phyloP scores from a whole-genome alignment of 495 filamentous ascomycete species.

The Glutinoglossum americanum region DNA sequence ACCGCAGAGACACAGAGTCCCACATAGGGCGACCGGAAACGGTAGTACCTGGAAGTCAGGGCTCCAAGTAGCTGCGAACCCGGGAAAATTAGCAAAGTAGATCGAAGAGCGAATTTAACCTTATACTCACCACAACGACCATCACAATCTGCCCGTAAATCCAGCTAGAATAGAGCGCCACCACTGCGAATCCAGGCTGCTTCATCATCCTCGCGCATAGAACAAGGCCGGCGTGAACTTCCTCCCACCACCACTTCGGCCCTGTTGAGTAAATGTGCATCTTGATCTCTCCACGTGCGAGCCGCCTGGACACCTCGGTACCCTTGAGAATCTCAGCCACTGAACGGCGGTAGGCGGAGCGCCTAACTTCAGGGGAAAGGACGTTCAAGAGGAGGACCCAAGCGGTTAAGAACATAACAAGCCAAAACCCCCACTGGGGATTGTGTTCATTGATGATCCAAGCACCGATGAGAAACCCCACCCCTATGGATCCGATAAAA shows the following conservation, averaged over 20 bases:
- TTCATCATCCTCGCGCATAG: constrained; percentile 42
- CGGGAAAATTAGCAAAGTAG: background rate
- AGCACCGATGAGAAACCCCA: constrained; percentile 49
- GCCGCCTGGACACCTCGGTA: constrained; percentile 28
- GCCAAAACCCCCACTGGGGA: constrained; percentile 54
- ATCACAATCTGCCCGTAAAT: constrained; percentile 52
- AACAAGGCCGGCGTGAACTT: constrained; percentile 46
- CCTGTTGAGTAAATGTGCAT: constrained; percentile 47
- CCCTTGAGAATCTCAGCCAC: constrained; percentile 38
- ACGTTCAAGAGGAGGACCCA: constrained; percentile 41
- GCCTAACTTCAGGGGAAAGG: constrained; percentile 39
- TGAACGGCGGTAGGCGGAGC: constrained; percentile 39
- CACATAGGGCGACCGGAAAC: constrained; percentile 34
- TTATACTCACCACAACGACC: constrained; percentile 31
- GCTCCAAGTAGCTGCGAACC: constrained; percentile 35
- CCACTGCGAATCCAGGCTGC: constrained; percentile 48
- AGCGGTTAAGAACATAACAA: constrained; percentile 39
- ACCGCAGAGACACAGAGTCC: constrained; percentile 39
- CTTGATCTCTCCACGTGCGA: constrained; percentile 51
- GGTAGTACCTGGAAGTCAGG: constrained; percentile 40
- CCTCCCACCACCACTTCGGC: constrained; percentile 53
- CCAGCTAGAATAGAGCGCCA: constrained; percentile 53
- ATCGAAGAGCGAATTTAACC: background rate
- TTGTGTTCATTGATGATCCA: constrained; percentile 34
- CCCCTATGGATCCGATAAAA: constrained; percentile 39